These are phyloP conservation scores for Allium sativum DNA, from an alignment of 106 monocot species.

Conservation along the genomic window DNA sequence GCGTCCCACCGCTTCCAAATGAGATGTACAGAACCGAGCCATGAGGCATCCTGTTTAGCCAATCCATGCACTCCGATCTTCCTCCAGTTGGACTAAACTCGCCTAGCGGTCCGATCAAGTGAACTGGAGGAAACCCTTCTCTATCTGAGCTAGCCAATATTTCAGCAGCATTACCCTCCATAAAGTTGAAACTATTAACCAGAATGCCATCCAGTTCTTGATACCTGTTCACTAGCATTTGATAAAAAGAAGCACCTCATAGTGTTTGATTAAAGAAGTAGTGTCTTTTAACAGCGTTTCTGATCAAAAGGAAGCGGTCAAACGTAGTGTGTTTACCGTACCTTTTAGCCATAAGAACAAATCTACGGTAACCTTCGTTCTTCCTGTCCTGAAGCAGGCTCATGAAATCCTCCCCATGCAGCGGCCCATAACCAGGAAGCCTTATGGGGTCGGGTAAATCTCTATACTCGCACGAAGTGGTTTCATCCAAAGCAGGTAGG, in stretches of 20 bases:
- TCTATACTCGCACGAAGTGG: slow-evolving; percentile 23
- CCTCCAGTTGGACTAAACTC: neutral
- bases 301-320: too few species aligned
- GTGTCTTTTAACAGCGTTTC: too few species aligned
- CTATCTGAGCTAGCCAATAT: neutral
- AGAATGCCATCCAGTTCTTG: slow-evolving; percentile 32
- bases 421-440: slow-evolving; percentile 37
- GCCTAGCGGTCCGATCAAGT: slow-evolving; percentile 37
- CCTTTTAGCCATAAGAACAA: slow-evolving; percentile 9
- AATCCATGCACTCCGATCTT: slow-evolving; percentile 16
- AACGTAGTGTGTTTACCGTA: neutral
- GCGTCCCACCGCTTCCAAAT: slow-evolving; percentile 53
- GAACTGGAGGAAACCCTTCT: slow-evolving; percentile 6
- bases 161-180: slow-evolving; percentile 31
- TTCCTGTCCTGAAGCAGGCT: slow-evolving; percentile 20
- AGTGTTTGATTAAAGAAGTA: too few species aligned
- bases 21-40: slow-evolving; percentile 51
- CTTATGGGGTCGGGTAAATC: slow-evolving; percentile 20
- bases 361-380: slow-evolving; percentile 6
- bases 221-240: neutral
- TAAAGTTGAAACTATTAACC: slow-evolving; percentile 41
- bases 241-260: too few species aligned
- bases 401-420: slow-evolving; percentile 19
- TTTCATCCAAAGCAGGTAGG: slow-evolving; percentile 21
- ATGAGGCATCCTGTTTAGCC: slow-evolving; percentile 40